Base-by-base conservation (phyloP, 805 yeast species). In the Candida stauntonica region DNA sequence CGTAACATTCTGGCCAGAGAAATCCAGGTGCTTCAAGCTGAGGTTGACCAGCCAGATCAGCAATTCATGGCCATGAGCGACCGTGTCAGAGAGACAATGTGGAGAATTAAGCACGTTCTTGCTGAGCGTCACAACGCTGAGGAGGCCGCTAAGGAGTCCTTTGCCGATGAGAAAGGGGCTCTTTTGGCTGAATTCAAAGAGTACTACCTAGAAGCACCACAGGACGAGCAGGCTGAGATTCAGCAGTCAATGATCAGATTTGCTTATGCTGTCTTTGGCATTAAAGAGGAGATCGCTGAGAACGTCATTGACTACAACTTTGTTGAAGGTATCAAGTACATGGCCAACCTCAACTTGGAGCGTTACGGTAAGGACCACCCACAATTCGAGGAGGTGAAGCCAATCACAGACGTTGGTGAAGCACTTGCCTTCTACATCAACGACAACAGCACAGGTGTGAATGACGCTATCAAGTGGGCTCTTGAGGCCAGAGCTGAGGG, bases 211-310 rank as follows among this genome's bases (percentile, higher is more conserved):
- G 66, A 63, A 23, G 70, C 74, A 14, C 74, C 77, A 24, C 69
- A 66, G 26, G 67, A 69, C 39, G 80, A 65, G 58, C 86, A 73
- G 26, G 67, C 61, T 34, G 82, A 74, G 44, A 73, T 75, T 60
- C 78, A 77, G 55, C 87, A 79, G 38, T 78, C 78, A 54, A 67
- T 89, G 41, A 79, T 77, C 41, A 78, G 98, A 57, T 72, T 88
- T 51, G 95, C 86, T 60, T 77, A 70, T 50, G 89, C 95, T 0
- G 60, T 87, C 20, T 89, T 79, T 55, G 96, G 96, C n/a, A 83
- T 88, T 39, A 86, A 85, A 20, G 77, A 76, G 38, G 66, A 75
- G 39, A 68, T 78, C 33, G 80, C 73, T 39, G 77, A 77, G 38
- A 72, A 80, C 48, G 58, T 63, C 14, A 78, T 79, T 12, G 83